Percentiles rank a stretch among this genome's conserved stretches.
Evolutionary conservation across 495 filamentous ascomycete species (phyloP).

Genomic region (Talaromyces thailandensis): DNA sequence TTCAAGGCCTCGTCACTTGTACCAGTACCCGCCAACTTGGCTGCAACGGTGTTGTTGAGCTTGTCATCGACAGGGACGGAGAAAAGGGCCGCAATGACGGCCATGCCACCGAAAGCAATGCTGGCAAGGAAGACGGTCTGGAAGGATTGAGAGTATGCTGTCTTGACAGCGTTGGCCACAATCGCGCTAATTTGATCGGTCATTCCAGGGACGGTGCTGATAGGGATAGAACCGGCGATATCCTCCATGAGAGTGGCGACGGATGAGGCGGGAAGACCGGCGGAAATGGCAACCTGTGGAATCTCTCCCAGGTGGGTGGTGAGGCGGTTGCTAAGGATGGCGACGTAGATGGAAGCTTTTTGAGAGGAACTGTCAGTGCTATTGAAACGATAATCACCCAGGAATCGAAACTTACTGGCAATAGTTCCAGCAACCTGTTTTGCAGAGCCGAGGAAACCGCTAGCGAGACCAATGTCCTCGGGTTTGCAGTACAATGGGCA

Average conservation of each 20-base stretch:
- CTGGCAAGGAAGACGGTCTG: conserved; percentile 37
- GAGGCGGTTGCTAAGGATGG: conserved; percentile 35
- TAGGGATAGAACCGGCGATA: conserved; percentile 15
- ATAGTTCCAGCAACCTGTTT: conserved; percentile 17
- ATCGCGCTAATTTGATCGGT: conserved; percentile 24
- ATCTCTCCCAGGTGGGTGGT: conserved; percentile 24
- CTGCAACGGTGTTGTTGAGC: conserved; percentile 14
- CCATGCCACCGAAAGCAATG: conserved; percentile 35
- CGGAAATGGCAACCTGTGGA: conserved; percentile 25
- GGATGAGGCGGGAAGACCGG: conserved; percentile 33
- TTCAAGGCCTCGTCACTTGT: conserved; percentile 1
- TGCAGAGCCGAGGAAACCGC: conserved; percentile 28
- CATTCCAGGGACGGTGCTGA: conserved; percentile 32
- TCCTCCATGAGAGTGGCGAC: conserved; percentile 28
- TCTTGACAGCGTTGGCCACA: conserved; percentile 23
- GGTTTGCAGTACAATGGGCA: conserved; percentile 17
- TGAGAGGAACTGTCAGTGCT: conserved; percentile 2
- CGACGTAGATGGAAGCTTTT: conserved; percentile 35
- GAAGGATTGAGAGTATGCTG: conserved; percentile 34
- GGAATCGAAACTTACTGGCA: conserved; percentile 9
- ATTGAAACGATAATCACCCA: not conserved
- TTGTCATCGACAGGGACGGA: conserved; percentile 18
- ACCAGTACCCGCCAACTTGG: conserved; percentile 11
- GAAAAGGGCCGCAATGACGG: conserved; percentile 32
- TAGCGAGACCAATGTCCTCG: conserved; percentile 40